These are phyloP conservation scores for Elaeagnus macrophylla DNA, from an alignment of 306 rosid species.

Conservation along the genomic window DNA sequence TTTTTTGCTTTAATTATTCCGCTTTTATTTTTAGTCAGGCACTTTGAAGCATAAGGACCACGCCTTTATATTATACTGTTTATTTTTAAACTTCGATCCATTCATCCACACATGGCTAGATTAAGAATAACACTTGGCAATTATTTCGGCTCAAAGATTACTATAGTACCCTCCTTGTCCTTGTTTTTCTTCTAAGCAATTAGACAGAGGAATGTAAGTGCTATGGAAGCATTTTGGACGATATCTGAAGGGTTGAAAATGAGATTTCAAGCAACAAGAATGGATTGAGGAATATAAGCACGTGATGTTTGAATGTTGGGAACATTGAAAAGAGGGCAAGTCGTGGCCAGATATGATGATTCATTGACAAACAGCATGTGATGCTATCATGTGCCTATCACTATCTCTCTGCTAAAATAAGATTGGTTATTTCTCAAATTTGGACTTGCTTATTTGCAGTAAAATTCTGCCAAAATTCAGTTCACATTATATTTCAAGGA, in stretches of 20 bases:
- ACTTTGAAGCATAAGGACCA: slow-evolving; percentile 30
- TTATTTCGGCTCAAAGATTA: slow-evolving; percentile 7
- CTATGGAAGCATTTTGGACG: neutral
- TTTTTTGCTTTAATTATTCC: slow-evolving; percentile 19
- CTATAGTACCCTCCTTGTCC: slow-evolving; percentile 8
- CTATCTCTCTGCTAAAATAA: too few relatives aligned
- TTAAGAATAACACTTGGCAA: slow-evolving; percentile 8
- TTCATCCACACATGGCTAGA: slow-evolving; percentile 13
- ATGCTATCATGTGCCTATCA: slow-evolving; percentile 1
- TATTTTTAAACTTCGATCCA: slow-evolving; percentile 8
- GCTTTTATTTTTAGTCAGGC: slow-evolving; percentile 15
- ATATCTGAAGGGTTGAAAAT: slow-evolving; percentile 1
- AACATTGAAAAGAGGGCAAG: slow-evolving; percentile 35
- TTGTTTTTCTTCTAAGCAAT: neutral
- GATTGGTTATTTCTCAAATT: too few relatives aligned
- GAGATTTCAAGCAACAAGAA: neutral
- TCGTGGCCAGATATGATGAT: slow-evolving; percentile 34
- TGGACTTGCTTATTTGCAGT: too few relatives aligned
- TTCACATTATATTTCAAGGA: too few relatives aligned
- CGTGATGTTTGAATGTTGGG: slow-evolving; percentile 65
- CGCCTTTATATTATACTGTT: neutral
- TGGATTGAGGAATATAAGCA: slow-evolving; percentile 21
- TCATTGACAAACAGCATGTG: too few relatives aligned
- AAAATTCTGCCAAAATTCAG: too few relatives aligned
- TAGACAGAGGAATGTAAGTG: neutral